Conservation (phyloP, 129 eudicot genomes). For the Flaveria robusta region DNA sequence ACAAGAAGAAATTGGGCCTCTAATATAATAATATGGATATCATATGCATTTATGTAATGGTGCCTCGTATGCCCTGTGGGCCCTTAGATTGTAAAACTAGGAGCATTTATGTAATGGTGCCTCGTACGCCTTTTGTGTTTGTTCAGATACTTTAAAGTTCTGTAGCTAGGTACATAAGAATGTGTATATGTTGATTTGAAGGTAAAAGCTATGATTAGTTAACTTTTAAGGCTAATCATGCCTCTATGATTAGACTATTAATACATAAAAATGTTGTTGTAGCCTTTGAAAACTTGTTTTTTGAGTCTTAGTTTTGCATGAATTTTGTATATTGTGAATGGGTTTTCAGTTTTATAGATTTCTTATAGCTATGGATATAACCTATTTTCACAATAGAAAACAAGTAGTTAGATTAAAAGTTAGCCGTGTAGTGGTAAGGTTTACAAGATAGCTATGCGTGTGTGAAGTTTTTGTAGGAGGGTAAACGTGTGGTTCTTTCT, state of each 20-base stretch:
- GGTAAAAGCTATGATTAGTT: background rate
- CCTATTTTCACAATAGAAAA: background rate
- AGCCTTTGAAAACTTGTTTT: background rate
- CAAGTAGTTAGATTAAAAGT: background rate
- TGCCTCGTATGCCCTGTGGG: background rate
- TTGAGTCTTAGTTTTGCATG: slow-evolving; percentile 12
- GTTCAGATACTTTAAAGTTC: background rate
- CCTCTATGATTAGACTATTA: slow-evolving; percentile 9
- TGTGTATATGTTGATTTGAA: slow-evolving; percentile 1
- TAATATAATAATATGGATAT: background rate
- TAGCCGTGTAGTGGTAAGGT: background rate
- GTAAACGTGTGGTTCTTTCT: background rate
- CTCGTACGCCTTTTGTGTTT: background rate
- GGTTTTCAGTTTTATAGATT: slow-evolving; percentile 2
- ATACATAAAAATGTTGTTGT: background rate
- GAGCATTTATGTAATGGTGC: background rate
- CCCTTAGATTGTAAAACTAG: background rate
- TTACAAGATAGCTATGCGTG: background rate
- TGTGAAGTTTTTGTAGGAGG: background rate
- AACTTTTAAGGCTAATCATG: background rate
- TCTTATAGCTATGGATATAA: slow-evolving; percentile 1
- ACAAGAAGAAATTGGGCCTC: background rate
- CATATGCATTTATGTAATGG: background rate
- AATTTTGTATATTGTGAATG: slow-evolving; percentile 2
- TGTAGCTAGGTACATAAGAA: slow-evolving; percentile 10